A percentile compares a stretch with the other conserved stretches of the same genome.
Conservation (phyloP, 257 asterid genomes). For the Solanum chiquidenum region DNA sequence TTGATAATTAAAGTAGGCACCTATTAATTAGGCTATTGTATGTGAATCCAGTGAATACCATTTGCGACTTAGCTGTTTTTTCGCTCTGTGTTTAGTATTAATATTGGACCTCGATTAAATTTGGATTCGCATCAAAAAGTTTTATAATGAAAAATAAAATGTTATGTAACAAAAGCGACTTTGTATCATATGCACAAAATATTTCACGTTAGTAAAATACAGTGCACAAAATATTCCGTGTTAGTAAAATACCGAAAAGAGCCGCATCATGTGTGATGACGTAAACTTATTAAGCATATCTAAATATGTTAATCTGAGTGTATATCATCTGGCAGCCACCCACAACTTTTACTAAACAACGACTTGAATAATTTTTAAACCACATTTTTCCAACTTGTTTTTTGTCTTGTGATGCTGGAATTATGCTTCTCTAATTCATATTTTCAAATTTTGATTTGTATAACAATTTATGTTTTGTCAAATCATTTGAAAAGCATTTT, state of each 20-base stretch:
- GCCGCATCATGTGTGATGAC: background rate
- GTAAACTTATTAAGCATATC: constrained; percentile 15
- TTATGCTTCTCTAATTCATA: background rate
- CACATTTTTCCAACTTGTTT: background rate
- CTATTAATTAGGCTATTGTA: too few relatives aligned
- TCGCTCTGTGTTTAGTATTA: fast-evolving
- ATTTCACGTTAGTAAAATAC: too few relatives aligned
- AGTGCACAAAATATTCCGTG: too few relatives aligned
- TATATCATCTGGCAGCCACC: constrained; percentile 27
- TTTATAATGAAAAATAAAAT: too few relatives aligned
- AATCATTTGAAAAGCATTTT: background rate
- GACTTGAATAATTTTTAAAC: background rate
- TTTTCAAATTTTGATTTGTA: background rate
- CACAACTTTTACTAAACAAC: constrained; percentile 1
- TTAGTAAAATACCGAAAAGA: background rate
- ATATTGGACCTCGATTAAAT: too few relatives aligned
- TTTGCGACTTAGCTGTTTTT: too few relatives aligned
- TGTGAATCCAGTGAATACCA: too few relatives aligned
- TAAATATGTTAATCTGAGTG: constrained; percentile 11
- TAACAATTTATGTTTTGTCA: background rate
- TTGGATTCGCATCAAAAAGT: fast-evolving
- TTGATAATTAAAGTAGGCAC: background rate
- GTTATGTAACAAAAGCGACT: too few relatives aligned
- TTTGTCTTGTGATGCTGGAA: background rate
- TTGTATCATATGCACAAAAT: too few relatives aligned